Evolutionary conservation across 805 yeast species (phyloP), one percentile per base, ranked within the genome.

Genomic region (Candida piceae): DNA sequence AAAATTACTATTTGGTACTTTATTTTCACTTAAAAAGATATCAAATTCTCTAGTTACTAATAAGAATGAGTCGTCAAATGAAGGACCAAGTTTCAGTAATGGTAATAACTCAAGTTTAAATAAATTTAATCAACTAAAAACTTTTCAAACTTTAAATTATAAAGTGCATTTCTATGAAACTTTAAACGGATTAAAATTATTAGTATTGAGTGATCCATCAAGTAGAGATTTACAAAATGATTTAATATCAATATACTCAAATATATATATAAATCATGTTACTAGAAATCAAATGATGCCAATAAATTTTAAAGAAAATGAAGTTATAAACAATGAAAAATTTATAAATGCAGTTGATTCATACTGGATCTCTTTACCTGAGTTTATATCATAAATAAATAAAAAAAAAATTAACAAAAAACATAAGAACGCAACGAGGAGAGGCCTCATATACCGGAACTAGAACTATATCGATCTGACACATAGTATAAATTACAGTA

Each of bases 151-250:
- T 1, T 78, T 85, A 2, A 73, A 75, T 43, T 89, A 82, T 58
- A 71, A 89, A 44, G 77, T 86, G 19, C 97, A 90, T 55, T 80
- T 76, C 46, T 74, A 70, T 50, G 96, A 87, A 57, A 78, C 95
- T 1, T 76, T 87, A 5, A 74, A 93, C 1, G 88, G 87, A 25
- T 62, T 89, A 40, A 78, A 85, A 58, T 78, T 90, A 49, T 79
- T 84, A 23, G 55, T 89, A 17, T 59, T 88, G 20, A 78, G 90
- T 7, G 96, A 87, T 57, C 71, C 75, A 22, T 51, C 50, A 1
- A 67, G 74, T 9, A 80, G 77, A 35, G 72, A 76, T 46, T 52
- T 83, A 38, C 79, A 76, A 48, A 55, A 57, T 9, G 74, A 70
- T 7, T 61, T 85, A 37, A 70, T 70, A 49, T 76, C 73, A 40